Base-by-base conservation (phyloP, 139 green algal species). In the Astrephomene gubernaculifera region DNA sequence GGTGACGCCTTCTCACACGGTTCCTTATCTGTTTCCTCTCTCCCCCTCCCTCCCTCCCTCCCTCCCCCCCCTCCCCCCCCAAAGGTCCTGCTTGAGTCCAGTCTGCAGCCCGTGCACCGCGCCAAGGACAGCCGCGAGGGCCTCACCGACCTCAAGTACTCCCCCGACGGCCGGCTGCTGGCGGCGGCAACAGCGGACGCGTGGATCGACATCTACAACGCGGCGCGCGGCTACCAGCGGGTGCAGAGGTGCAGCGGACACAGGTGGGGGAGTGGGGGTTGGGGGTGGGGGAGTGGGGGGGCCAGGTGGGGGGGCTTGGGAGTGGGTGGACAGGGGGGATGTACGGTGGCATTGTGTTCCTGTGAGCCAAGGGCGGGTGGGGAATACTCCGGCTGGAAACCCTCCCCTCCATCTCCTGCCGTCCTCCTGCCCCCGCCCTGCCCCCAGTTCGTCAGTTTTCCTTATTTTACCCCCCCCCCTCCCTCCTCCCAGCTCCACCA, bases 101-200 rank as follows among this genome's bases (percentile, higher is more conserved):
- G 67, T 43, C 72, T 94, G 63, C 82, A 86, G 53, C 87, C 90
- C 0, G 22, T 95, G n/a, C 90, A 87, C 60, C 61, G 90, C 33
- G 25, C 44, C 44, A 81, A 87, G 61, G 90, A 95, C 86, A 84
- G 73, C 70, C 83, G 70, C 7, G 82, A 91, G 72, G 90, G 82
- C 29, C 85, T 95, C n/a, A 69, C 86, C n/a, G 91, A 94, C 73
- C 45, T 96, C 41, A 93, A 94, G 74, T 96, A 94, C 90, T 93
- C 86, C 49, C 93, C 93, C 41, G 86, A 93, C 85, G 68, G 79
- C 61, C 71, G 72, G 52, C 85, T 89, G 36, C 83, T 96, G 72
- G 94, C 94, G 38, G 91, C 86, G 17, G 87, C 84, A 31, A 92
- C 88, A 22, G 86, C 87, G 52, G 94, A 96, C 71, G 86, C 85